These are phyloP conservation scores for Blastosporella zonata DNA, from an alignment of 1,284 basidiomycete genomes.

Conservation along the genomic window DNA sequence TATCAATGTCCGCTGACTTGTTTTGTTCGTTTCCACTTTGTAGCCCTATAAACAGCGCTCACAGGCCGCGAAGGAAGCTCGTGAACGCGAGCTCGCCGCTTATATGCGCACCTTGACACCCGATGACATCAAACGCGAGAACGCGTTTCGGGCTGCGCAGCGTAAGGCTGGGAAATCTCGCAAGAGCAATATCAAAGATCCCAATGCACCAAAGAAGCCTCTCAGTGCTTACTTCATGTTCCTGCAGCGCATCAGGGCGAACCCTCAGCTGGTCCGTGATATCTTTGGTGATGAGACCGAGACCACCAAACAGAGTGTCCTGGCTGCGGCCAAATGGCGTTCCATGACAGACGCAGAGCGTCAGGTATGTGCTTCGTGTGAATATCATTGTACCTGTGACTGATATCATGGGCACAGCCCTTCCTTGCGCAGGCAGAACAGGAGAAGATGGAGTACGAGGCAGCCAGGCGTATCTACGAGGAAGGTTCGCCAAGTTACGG, in stretches of 20 bases:
- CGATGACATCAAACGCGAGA: conserved; percentile 94
- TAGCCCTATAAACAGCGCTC: conserved; percentile 83
- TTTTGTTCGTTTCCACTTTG: conserved; percentile 21
- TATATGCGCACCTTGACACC: conserved; percentile 92
- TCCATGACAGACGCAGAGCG: conserved; percentile 89
- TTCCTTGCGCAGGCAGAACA: conserved; percentile 89
- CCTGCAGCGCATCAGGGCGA: conserved; percentile 81
- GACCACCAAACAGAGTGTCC: conserved; percentile 92
- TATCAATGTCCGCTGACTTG: conserved; percentile 24
- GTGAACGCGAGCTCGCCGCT: conserved; percentile 77
- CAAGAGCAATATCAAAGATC: conserved; percentile 95
- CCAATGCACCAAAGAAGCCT: conserved; percentile 95
- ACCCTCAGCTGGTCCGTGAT: conserved; percentile 66
- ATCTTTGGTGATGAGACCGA: conserved; percentile 93
- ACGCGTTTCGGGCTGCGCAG: conserved; percentile 87
- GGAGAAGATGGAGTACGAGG: conserved; percentile 90
- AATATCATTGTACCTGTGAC: conserved; percentile 2
- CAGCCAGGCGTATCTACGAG: conserved; percentile 77
- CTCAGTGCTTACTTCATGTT: conserved; percentile 96
- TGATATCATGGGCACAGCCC: conserved; percentile 48
- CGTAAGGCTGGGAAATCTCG: conserved; percentile 91
- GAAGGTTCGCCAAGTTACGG: conserved; percentile 71
- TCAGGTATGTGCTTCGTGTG: conserved; percentile 53
- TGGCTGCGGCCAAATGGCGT: conserved; percentile 91
- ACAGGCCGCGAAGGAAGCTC: conserved; percentile 78